Percentiles rank a stretch among this genome's conserved stretches.
Evolutionary conservation across 1,139 yeast genomes (phyloP).

Genomic region (Blastobotrys serpentis): DNA sequence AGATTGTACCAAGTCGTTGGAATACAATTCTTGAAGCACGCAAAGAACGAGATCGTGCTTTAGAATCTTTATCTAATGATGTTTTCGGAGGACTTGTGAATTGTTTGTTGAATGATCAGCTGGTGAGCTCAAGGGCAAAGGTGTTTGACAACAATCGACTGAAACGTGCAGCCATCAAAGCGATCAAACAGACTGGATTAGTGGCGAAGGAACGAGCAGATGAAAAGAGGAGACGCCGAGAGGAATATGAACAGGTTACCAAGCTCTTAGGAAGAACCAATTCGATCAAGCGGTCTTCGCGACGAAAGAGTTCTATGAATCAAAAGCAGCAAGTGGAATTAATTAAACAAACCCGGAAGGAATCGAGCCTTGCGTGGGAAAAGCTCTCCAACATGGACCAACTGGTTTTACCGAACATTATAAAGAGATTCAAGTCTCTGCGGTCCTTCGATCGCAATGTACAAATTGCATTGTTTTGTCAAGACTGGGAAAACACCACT

Average conservation of each 20-base stretch:
- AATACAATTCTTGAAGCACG: slow-evolving; percentile 40
- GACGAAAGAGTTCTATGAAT: neutral
- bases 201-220: slow-evolving; percentile 25
- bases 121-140: slow-evolving; percentile 48
- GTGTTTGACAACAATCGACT: slow-evolving; percentile 33
- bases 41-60: slow-evolving; percentile 36
- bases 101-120: slow-evolving; percentile 50
- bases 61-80: slow-evolving; percentile 47
- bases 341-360: slow-evolving; percentile 15
- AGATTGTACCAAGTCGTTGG: slow-evolving; percentile 39
- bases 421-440: slow-evolving; percentile 19
- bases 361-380: slow-evolving; percentile 28
- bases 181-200: slow-evolving; percentile 23
- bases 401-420: slow-evolving; percentile 21
- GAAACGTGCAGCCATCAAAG: slow-evolving; percentile 34
- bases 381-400: slow-evolving; percentile 25
- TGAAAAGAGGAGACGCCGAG: slow-evolving; percentile 23
- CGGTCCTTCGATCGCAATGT: slow-evolving; percentile 23
- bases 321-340: slow-evolving; percentile 8
- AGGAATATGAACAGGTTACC: slow-evolving; percentile 28
- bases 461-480: slow-evolving; percentile 26
- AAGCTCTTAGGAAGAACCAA: slow-evolving; percentile 29
- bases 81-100: slow-evolving; percentile 59
- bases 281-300: slow-evolving; percentile 7
- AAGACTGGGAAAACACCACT: slow-evolving; percentile 33